Evolutionary conservation across 331 rosid species (phyloP).

Genomic region (Stylosanthes scabra): DNA sequence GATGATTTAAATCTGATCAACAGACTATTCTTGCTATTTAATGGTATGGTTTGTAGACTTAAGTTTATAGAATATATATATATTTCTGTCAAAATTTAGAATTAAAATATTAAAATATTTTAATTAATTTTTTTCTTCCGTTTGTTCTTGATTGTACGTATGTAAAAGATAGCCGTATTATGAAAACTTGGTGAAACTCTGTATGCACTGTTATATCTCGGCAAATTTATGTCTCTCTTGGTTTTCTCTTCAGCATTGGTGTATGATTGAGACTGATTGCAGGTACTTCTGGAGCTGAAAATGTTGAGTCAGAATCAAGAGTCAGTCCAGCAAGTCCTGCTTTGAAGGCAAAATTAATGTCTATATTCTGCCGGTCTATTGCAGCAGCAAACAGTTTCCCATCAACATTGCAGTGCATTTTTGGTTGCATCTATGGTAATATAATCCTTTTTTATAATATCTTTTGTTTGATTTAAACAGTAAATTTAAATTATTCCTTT

Average conservation of each 20-base stretch:
- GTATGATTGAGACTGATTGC: constrained; percentile 40
- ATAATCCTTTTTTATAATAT: constrained; percentile 3
- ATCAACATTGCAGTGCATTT: constrained; percentile 92
- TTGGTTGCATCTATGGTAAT: constrained; percentile 92
- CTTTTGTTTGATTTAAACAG: constrained; percentile 1
- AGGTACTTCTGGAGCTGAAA: constrained; percentile 77
- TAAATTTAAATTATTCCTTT: not conserved
- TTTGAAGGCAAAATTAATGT: constrained; percentile 85
- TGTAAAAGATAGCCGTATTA: not conserved
- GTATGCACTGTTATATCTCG: not conserved
- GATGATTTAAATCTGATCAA: constrained; percentile 79
- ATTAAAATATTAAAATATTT: constrained; percentile 10
- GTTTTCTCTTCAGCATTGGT: constrained; percentile 27
- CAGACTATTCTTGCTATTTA: constrained; percentile 75
- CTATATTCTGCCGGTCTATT: constrained; percentile 91
- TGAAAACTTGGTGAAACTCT: no score
- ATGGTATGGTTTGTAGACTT: constrained; percentile 62
- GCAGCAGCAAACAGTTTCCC: constrained; percentile 96
- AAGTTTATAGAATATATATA: constrained; percentile 12
- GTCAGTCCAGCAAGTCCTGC: constrained; percentile 78
- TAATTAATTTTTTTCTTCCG: constrained; percentile 18
- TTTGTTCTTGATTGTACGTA: constrained; percentile 8
- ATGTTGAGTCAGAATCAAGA: constrained; percentile 66
- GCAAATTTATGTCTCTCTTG: not conserved
- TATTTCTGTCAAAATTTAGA: constrained; percentile 8